These are phyloP conservation scores for Neonectria neomacrospora DNA, from an alignment of 2,329 filamentous ascomycete species.

Conservation along the genomic window DNA sequence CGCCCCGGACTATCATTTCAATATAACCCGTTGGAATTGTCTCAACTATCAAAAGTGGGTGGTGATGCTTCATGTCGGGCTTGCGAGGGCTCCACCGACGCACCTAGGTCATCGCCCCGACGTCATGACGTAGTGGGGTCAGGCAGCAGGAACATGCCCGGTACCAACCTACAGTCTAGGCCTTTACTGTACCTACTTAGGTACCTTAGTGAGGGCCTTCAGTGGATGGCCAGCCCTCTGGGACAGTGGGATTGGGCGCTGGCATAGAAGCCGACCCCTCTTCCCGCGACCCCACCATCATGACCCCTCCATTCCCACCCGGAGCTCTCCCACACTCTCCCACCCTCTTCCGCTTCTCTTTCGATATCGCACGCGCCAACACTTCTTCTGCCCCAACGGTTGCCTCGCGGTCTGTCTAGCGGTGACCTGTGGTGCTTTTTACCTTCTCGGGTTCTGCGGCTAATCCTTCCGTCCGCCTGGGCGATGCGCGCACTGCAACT, in stretches of 20 bases:
- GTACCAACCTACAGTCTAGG: background rate
- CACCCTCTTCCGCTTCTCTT: background rate
- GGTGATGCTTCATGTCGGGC: background rate
- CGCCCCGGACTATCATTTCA: background rate
- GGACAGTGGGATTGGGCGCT: constrained; percentile 22
- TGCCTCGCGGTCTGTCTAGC: background rate
- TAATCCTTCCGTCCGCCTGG: background rate
- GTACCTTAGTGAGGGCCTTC: constrained; percentile 1
- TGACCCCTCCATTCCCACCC: constrained; percentile 20
- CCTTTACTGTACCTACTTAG: background rate
- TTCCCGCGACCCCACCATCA: constrained; percentile 20
- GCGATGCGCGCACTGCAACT: background rate
- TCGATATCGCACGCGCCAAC: background rate
- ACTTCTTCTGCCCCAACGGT: constrained; percentile 3
- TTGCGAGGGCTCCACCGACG: background rate
- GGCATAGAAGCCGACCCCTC: background rate
- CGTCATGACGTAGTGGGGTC: constrained; percentile 8
- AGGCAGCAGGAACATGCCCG: background rate
- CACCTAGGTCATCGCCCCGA: background rate
- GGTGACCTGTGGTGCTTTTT: background rate
- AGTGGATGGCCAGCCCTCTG: constrained; percentile 11
- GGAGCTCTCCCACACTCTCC: constrained; percentile 21
- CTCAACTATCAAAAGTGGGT: background rate
- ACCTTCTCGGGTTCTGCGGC: background rate
- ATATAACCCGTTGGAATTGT: background rate